Conservation (phyloP, 805 yeast species). For the Ogataea dorogensis region DNA sequence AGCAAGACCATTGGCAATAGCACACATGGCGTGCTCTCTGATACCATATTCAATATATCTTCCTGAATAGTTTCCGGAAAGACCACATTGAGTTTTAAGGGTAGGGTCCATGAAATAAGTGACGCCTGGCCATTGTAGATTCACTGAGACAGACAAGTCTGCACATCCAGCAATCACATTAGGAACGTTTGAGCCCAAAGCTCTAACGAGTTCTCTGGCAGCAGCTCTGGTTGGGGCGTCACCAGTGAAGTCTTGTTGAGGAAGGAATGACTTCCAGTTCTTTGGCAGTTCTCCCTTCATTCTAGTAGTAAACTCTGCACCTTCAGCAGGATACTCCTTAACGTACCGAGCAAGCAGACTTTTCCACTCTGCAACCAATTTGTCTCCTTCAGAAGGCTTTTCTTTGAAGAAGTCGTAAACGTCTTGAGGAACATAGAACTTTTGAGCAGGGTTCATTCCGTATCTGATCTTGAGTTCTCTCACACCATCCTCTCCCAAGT, state of each 20-base stretch:
- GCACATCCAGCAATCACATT: conserved; percentile 91
- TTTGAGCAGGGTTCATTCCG: conserved; percentile 86
- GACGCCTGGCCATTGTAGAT: conserved; percentile 83
- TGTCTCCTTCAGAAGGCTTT: conserved; percentile 59
- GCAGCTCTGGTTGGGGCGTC: conserved; percentile 93
- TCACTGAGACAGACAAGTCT: conserved; percentile 88
- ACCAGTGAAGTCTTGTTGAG: conserved; percentile 78
- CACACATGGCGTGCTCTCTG: conserved; percentile 99
- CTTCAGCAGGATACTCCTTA: conserved; percentile 71
- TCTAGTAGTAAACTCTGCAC: conserved; percentile 78
- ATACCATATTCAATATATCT: conserved; percentile 97
- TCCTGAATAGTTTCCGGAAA: conserved; percentile 80
- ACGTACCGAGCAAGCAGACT: conserved; percentile 56
- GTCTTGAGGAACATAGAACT: conserved; percentile 78
- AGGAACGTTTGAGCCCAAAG: conserved; percentile 62
- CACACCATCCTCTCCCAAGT: conserved; percentile 90
- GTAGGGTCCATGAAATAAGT: conserved; percentile 90
- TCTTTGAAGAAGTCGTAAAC: conserved; percentile 69
- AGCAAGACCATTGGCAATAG: conserved; percentile 93
- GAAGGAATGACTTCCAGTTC: conserved; percentile 79
- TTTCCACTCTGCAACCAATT: conserved; percentile 75
- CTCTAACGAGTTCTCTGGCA: conserved; percentile 76
- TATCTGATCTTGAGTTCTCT: conserved; percentile 76
- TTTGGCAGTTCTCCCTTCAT: conserved; percentile 73
- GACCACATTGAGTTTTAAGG: conserved; percentile 42